Base-by-base conservation (phyloP, 1,284 basidiomycete species). In the Tylopilus sp. region DNA sequence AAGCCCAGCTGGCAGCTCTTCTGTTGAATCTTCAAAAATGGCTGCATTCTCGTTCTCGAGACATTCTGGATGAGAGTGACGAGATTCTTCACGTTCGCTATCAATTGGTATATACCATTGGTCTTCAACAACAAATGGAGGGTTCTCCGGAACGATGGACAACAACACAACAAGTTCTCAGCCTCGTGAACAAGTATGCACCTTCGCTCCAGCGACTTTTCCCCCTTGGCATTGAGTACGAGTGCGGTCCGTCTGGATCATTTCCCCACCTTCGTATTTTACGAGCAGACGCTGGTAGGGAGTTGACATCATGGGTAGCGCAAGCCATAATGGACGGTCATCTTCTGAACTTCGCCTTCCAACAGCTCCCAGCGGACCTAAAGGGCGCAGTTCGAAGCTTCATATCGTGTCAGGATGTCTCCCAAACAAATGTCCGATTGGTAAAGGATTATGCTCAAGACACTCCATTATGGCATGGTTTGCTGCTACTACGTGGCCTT, bases 121-220 rank as follows among this genome's bases (percentile, higher is more conserved):
- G 76, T 15, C 47, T 62, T 2, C 76, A 77, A 42, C 58, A 56
- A 28, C 62, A 71, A 5, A 51, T 80, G n/a, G 75, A 82, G 36
- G 71, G 71, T 29, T 68, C 70, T 33, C 76, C 78, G 0, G 66
- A 77, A 51, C 74, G 80, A 37, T 82, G 81, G 81, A 61, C 54
- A 0, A 74, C 65, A 0, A 68, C 69, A 1, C 76, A 81, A 54
- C 65, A 77, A 14, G 46, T 80, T 5, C 62, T 81, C 10, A 19
- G 37, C 6, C 48, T 67, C 1, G 58, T 65, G 1, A 58, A 48
- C 11, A 52, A 48, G 1, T 55, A 62, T 45, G 56, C 60, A 1
- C 2, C 22, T 5, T 48, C 35, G 11, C 41, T 64, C 14, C 35
- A 45, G 13, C 41, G 19, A 3, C 4, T 7, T 19, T 51, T 57